These are phyloP conservation scores for Jacaranda copaia DNA, from an alignment of 257 asterid genomes.

Conservation along the genomic window DNA sequence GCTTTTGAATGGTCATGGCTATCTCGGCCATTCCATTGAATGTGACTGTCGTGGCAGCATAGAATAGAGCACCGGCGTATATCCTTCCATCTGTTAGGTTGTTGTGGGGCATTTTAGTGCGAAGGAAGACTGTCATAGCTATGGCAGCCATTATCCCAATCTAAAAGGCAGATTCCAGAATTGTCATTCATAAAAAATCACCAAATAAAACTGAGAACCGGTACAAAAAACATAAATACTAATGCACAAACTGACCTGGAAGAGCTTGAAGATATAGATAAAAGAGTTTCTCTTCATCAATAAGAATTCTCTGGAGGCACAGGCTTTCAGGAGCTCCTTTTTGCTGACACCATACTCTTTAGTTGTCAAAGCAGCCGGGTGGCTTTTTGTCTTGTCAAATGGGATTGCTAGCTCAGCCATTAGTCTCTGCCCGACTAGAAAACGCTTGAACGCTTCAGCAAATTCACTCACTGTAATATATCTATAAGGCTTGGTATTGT, in stretches of 20 bases:
- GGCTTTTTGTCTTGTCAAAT: conserved; percentile 53
- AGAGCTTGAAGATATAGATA: conserved; percentile 49
- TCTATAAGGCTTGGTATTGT: conserved; percentile 43
- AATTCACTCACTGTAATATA: conserved; percentile 51
- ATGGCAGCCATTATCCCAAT: conserved; percentile 37
- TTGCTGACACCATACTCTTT: conserved; percentile 50
- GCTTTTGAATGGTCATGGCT: conserved; percentile 49
- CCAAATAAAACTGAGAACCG: neutral
- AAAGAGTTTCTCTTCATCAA: conserved; percentile 59
- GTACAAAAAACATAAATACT: neutral
- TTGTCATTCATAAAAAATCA: neutral
- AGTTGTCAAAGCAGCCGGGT: conserved; percentile 58
- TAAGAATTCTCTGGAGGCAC: conserved; percentile 46
- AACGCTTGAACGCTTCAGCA: conserved; percentile 48
- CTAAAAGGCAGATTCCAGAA: conserved; percentile 12
- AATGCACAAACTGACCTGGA: conserved; percentile 29
- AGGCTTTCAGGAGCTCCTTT: conserved; percentile 51
- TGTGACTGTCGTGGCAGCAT: conserved; percentile 27
- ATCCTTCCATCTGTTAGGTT: conserved; percentile 42
- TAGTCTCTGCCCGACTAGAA: conserved; percentile 44
- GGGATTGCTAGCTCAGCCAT: conserved; percentile 46
- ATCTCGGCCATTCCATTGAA: conserved; percentile 59
- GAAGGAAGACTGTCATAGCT: conserved; percentile 48
- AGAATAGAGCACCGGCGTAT: conserved; percentile 51
- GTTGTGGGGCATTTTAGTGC: conserved; percentile 49